Evolutionary conservation across 768 basidiomycete genomes (phyloP).

Genomic region (Exsudoporus frostii): DNA sequence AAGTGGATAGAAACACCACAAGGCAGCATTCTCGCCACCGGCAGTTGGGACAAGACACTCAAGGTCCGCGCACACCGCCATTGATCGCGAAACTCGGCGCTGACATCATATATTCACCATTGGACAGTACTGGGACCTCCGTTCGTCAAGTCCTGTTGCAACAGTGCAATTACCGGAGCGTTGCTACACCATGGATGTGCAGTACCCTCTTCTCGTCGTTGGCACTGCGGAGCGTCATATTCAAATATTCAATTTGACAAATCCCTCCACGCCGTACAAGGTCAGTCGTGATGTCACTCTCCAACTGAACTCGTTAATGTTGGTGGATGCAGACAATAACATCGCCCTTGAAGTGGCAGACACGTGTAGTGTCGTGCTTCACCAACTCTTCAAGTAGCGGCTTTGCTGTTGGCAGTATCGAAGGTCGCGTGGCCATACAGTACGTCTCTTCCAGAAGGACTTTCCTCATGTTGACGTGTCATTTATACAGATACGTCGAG

Average conservation of each 20-base stretch:
- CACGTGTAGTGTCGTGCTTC: conserved; percentile 81
- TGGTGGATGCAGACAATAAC: conserved; percentile 54
- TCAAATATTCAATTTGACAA: conserved; percentile 82
- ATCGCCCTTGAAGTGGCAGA: conserved; percentile 94
- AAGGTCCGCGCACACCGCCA: conserved; percentile 53
- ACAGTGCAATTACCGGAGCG: conserved; percentile 84
- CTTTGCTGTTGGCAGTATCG: conserved; percentile 82
- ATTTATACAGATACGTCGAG: conserved; percentile 66
- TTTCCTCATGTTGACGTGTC: neutral
- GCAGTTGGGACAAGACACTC: conserved; percentile 97
- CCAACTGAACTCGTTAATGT: neutral
- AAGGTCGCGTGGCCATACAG: conserved; percentile 96
- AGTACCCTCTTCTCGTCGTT: conserved; percentile 82
- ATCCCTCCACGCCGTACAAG: conserved; percentile 77
- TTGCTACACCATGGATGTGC: conserved; percentile 83
- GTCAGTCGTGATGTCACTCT: conserved; percentile 36
- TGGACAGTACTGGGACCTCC: conserved; percentile 87
- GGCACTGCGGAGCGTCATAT: conserved; percentile 93
- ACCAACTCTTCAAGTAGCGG: conserved; percentile 63
- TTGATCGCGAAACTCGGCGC: neutral
- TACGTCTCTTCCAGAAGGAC: conserved; percentile 41
- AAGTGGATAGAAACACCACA: conserved; percentile 76
- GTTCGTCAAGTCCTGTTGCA: conserved; percentile 70
- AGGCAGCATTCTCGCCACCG: conserved; percentile 80
- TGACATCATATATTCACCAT: neutral